Percentiles rank a stretch among this genome's conserved stretches.
phyloP scores from a whole-genome alignment of 73 alveolate species.

The Blepharisma japonicum region DNA sequence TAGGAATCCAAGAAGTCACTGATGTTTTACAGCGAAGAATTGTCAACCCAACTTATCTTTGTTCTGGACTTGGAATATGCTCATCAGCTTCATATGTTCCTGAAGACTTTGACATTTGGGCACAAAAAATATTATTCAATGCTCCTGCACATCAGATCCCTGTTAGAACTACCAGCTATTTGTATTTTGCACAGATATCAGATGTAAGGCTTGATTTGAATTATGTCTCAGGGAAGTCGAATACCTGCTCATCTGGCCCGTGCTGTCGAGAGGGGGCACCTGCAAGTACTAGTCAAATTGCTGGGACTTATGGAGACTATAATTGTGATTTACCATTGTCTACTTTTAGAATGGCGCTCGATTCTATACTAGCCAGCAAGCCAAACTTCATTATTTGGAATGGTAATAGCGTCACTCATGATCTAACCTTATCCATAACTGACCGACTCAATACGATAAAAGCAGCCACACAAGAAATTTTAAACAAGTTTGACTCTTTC shows the following conservation, averaged over 20 bases:
- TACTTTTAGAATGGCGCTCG: neutral
- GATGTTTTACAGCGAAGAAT: neutral
- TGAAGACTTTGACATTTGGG: constrained; percentile 13
- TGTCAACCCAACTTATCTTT: constrained; percentile 17
- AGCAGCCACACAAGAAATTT: neutral
- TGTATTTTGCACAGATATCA: neutral
- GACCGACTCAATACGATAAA: neutral
- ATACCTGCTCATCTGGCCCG: constrained; percentile 7
- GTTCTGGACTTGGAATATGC: neutral
- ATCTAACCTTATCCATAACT: neutral
- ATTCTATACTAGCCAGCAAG: neutral
- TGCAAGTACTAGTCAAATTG: neutral
- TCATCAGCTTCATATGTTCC: neutral
- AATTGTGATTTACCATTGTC: constrained; percentile 2
- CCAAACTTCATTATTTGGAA: constrained; percentile 13
- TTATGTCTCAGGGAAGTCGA: neutral
- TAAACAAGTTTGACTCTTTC: neutral
- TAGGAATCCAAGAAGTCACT: neutral
- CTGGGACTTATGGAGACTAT: neutral
- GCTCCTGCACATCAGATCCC: too few species aligned
- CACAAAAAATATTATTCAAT: neutral
- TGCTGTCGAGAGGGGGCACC: constrained; percentile 30
- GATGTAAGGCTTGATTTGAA: constrained; percentile 3
- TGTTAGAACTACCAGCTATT: neutral
- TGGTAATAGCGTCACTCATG: constrained; percentile 9